Base-by-base conservation (phyloP, 192 early-diverging fungal species). In the Coemansia sp. region DNA sequence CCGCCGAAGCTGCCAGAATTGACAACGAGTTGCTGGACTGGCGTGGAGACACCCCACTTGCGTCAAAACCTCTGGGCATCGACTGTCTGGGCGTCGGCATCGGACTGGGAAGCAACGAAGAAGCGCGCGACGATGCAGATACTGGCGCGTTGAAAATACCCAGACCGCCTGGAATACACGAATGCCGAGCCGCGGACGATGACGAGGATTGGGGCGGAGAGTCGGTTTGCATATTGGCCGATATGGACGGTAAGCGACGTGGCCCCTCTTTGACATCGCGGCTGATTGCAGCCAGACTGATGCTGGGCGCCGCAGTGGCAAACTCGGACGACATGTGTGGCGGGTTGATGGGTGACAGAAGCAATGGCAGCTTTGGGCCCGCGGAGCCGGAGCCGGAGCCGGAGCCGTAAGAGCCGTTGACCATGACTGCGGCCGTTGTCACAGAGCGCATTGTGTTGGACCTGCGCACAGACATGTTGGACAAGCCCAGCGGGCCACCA, bases 161-260 rank as follows among this genome's bases (percentile, higher is more conserved):
- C 36, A 84, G 73, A 1, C 81, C 81, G 28, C 70, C 72, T 0
- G 67, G 71, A 14, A 66, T 70, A 60, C 69, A 83, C 57, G 58
- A 53, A 32, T 32, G 45, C 45, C 45, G 5, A 12, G 45, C 12
- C 45, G 14, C 45, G 22, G 22, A 28, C 45, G 45, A 8, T 48
- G 45, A 48, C 45, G 45, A 48, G 12, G 45, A 48, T 12, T 8
- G 45, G 17, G 69, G 48, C 33, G 79, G 65, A 48, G 70, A 58
- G 11, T 56, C 74, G 17, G 34, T 20, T 53, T 64, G 76, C 20
- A 83, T 41, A 20, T 61, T 70, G 45, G 67, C 81, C 0, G 81
- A 78, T 12, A 84, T 84, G 11, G 81, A 84, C 17, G 81, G 81
- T 70, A 84, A 53, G 0, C 81, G 76, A 3, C 81, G 81, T 55